Percentiles rank a stretch among this genome's conserved stretches.
Conservation (phyloP, 768 basidiomycete genomes). For the Pisolithus orientalis region DNA sequence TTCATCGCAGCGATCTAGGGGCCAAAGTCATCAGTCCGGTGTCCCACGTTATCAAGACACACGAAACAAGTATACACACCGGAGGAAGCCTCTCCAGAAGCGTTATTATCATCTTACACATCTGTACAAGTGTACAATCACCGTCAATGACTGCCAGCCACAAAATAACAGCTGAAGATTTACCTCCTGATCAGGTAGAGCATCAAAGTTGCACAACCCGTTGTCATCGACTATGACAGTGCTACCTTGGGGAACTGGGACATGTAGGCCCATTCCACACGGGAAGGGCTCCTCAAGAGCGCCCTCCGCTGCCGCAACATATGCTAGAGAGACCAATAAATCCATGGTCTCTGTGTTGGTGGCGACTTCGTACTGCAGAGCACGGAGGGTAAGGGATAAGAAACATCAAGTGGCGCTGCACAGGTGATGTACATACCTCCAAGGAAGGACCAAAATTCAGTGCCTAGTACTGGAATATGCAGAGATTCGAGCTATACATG, state of each 20-base stretch:
- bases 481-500: slow-evolving; percentile 60
- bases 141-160: neutral
- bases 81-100: slow-evolving; percentile 45
- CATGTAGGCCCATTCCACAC: slow-evolving; percentile 53
- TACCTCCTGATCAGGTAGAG: slow-evolving; percentile 33
- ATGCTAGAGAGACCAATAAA: slow-evolving; percentile 59
- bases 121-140: slow-evolving; percentile 27
- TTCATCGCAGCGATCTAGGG: slow-evolving; percentile 53
- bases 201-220: slow-evolving; percentile 49
- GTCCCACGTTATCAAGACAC: neutral
- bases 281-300: slow-evolving; percentile 54
- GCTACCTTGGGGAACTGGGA: slow-evolving; percentile 23
- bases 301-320: slow-evolving; percentile 47
- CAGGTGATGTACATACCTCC: slow-evolving; percentile 37
- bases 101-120: slow-evolving; percentile 38
- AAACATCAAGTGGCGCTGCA: neutral
- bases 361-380: slow-evolving; percentile 57
- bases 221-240: slow-evolving; percentile 15
- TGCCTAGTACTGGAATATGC: slow-evolving; percentile 64
- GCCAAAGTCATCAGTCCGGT: neutral
- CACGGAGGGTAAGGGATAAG: neutral
- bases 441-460: slow-evolving; percentile 62
- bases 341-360: slow-evolving; percentile 61
- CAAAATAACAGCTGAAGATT: neutral
- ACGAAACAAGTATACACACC: slow-evolving; percentile 22